Evolutionary conservation across 2,329 filamentous ascomycete species (phyloP).

Genomic region (Pseudopyricularia cyperi): DNA sequence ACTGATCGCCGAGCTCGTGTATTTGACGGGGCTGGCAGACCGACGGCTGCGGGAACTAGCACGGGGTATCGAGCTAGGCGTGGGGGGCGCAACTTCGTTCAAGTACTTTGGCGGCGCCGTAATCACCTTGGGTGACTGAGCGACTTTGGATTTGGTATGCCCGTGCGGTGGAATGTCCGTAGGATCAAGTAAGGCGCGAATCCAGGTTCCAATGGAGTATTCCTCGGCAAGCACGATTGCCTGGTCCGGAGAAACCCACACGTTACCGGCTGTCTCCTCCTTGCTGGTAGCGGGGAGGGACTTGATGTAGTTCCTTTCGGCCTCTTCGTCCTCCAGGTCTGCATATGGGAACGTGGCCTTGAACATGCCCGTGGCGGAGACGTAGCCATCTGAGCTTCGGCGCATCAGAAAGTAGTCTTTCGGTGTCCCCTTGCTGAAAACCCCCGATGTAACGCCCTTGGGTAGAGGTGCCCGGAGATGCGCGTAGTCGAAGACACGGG

Average conservation of each 20-base stretch:
- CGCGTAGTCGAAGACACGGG: constrained; percentile 88
- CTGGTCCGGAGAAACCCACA: constrained; percentile 81
- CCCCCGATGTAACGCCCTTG: constrained; percentile 81
- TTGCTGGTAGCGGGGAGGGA: constrained; percentile 64
- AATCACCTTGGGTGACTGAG: constrained; percentile 58
- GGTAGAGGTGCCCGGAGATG: constrained; percentile 87
- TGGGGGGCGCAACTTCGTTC: constrained; percentile 30
- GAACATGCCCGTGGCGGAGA: constrained; percentile 85
- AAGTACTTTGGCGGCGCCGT: constrained; percentile 67
- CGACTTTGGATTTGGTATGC: constrained; percentile 10
- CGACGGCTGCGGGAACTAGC: constrained; percentile 36
- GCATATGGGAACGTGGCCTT: constrained; percentile 79
- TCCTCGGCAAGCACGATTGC: constrained; percentile 76
- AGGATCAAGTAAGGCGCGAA: constrained; percentile 84
- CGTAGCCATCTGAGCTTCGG: constrained; percentile 70
- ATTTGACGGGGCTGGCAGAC: constrained; percentile 45
- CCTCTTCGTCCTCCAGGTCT: constrained; percentile 56
- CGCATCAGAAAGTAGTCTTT: constrained; percentile 97
- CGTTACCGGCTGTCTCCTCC: constrained; percentile 90
- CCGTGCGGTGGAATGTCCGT: constrained; percentile 50
- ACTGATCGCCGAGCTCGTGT: constrained; percentile 7
- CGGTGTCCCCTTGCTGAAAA: constrained; percentile 70
- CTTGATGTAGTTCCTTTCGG: constrained; percentile 76
- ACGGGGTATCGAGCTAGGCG: constrained; percentile 29
- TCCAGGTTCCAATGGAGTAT: constrained; percentile 78